phyloP scores from a whole-genome alignment of 345 rosid species.

The Microthlaspi erraticum region DNA sequence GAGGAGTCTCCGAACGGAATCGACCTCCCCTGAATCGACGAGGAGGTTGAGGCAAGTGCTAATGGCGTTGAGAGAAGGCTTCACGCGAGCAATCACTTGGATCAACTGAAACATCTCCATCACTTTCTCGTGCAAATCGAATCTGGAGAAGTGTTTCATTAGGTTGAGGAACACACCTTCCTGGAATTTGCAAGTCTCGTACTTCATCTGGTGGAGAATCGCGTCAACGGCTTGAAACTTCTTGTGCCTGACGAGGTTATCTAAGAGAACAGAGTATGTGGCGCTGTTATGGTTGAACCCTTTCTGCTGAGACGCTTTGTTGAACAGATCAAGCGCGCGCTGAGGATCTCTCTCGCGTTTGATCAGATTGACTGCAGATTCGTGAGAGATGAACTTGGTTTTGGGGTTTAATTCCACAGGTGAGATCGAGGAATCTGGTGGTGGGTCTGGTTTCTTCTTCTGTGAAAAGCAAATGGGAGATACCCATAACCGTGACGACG shows the following conservation, averaged over 20 bases:
- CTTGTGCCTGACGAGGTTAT: constrained; percentile 71
- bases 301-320: constrained; percentile 66
- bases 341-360: constrained; percentile 76
- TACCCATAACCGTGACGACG: constrained; percentile 64
- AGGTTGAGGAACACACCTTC: constrained; percentile 78
- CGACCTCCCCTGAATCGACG: constrained; percentile 66
- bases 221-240: constrained; percentile 80
- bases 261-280: constrained; percentile 69
- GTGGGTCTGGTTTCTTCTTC: constrained; percentile 45
- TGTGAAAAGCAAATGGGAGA: constrained; percentile 54
- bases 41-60: constrained; percentile 89
- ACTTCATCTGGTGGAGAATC: constrained; percentile 74
- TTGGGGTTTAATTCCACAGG: constrained; percentile 42
- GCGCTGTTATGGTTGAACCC: constrained; percentile 85
- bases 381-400: constrained; percentile 67
- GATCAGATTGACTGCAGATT: constrained; percentile 65
- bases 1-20: constrained; percentile 57
- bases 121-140: constrained; percentile 57
- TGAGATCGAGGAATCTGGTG: constrained; percentile 44
- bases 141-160: constrained; percentile 73
- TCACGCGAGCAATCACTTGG: constrained; percentile 67
- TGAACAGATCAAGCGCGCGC: constrained; percentile 70
- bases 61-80: constrained; percentile 78
- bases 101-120: constrained; percentile 76
- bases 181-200: constrained; percentile 82